Conservation (phyloP, 1,284 basidiomycete genomes). For the Trichosporon sp. region DNA sequence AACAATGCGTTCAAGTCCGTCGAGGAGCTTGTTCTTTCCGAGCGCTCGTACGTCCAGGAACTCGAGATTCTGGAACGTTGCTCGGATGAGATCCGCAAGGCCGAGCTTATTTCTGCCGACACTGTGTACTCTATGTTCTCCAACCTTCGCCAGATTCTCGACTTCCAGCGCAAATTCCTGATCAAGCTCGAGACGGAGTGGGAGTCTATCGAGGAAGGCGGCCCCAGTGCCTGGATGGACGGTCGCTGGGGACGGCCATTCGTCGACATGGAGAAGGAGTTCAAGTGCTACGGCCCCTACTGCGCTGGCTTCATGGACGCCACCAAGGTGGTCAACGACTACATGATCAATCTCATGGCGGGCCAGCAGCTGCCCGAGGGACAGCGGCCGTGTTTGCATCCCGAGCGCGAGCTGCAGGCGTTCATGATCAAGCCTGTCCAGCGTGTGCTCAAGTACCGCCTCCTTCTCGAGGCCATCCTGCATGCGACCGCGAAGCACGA, state of each 20-base stretch:
- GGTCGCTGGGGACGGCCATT: slow-evolving; percentile 86
- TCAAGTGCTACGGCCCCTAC: slow-evolving; percentile 92
- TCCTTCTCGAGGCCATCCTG: slow-evolving; percentile 55
- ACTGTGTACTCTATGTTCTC: slow-evolving; percentile 95
- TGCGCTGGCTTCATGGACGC: slow-evolving; percentile 93
- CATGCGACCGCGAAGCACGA: slow-evolving; percentile 46
- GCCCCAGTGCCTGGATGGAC: slow-evolving; percentile 64
- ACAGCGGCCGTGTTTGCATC: slow-evolving; percentile 41
- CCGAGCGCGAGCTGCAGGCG: slow-evolving; percentile 68
- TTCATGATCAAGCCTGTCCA: slow-evolving; percentile 76
- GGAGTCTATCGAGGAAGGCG: slow-evolving; percentile 57
- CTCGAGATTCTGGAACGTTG: slow-evolving; percentile 93
- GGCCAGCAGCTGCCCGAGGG: slow-evolving; percentile 34
- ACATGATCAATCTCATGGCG: slow-evolving; percentile 76
- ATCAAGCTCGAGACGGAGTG: slow-evolving; percentile 82
- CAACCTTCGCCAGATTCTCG: slow-evolving; percentile 88
- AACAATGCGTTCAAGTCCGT: slow-evolving; percentile 46
- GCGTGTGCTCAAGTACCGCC: slow-evolving; percentile 70
- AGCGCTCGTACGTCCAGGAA: slow-evolving; percentile 97
- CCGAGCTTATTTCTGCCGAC: slow-evolving; percentile 83
- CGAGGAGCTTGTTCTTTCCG: slow-evolving; percentile 52
- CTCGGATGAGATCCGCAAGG: slow-evolving; percentile 69
- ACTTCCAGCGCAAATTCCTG: slow-evolving; percentile 90
- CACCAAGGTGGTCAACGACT: slow-evolving; percentile 75
- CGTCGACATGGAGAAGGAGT: slow-evolving; percentile 73